Conservation (phyloP, 2,329 filamentous ascomycete genomes). For the Pyrenophora teres region DNA sequence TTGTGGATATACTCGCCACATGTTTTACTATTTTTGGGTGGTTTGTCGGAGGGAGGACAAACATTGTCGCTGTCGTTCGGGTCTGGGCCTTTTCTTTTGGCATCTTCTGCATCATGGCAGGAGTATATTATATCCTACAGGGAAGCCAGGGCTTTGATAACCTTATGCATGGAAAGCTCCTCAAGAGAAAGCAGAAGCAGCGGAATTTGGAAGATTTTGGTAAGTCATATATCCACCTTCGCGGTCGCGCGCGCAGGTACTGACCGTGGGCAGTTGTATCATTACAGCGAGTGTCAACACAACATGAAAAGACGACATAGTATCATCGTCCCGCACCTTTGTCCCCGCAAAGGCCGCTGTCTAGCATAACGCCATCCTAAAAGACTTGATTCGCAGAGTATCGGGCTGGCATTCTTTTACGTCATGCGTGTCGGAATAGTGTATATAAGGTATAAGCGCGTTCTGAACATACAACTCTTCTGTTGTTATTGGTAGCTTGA, state of each 20-base stretch:
- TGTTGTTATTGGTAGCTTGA: not conserved
- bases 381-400: not conserved
- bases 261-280: conserved; percentile 74
- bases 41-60: conserved; percentile 72
- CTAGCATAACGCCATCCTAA: not conserved
- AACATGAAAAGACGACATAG: conserved; percentile 87
- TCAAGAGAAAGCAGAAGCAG: conserved; percentile 81
- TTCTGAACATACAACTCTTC: too few species aligned
- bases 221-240: conserved; percentile 55
- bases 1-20: conserved; percentile 83
- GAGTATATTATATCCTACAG: conserved; percentile 78
- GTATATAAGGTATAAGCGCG: not conserved
- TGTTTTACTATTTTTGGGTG: conserved; percentile 85
- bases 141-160: conserved; percentile 84
- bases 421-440: not conserved
- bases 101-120: conserved; percentile 82
- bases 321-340: not conserved
- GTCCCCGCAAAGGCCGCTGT: not conserved
- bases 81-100: conserved; percentile 92
- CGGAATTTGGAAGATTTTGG: conserved; percentile 86
- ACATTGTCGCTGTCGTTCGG: conserved; percentile 82
- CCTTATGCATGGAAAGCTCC: conserved; percentile 88
- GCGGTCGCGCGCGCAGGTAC: conserved; percentile 26
- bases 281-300: conserved; percentile 85
- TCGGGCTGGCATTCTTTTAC: too few species aligned